Evolutionary conservation across 495 filamentous ascomycete genomes (phyloP).

Genomic region (Penicillium lividum): DNA sequence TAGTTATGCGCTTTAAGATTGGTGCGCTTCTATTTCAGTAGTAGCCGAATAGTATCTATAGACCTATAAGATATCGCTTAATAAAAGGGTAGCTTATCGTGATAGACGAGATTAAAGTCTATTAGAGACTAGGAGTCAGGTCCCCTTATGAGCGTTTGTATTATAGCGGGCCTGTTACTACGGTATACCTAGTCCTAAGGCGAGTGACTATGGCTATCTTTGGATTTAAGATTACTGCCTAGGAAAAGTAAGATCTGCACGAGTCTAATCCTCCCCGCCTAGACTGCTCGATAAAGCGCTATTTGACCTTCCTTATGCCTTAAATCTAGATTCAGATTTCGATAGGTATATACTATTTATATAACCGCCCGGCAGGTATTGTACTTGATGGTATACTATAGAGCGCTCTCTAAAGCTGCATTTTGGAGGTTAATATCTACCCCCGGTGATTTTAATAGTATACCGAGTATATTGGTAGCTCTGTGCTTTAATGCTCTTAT

Average conservation of each 20-base stretch:
- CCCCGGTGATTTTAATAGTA: slow-evolving; percentile 5
- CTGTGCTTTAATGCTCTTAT: slow-evolving; percentile 14
- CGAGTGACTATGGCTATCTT: slow-evolving; percentile 14
- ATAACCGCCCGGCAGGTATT: not conserved
- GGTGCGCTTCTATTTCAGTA: slow-evolving; percentile 9
- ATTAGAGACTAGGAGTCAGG: not conserved
- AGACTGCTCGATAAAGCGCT: slow-evolving; percentile 13
- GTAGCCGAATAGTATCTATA: slow-evolving; percentile 2
- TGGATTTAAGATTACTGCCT: slow-evolving; percentile 7
- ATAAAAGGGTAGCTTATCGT: slow-evolving; percentile 12
- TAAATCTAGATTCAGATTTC: slow-evolving; percentile 3
- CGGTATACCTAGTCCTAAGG: slow-evolving; percentile 5
- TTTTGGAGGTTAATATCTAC: slow-evolving; percentile 15
- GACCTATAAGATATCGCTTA: slow-evolving; percentile 14
- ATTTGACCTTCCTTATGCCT: slow-evolving; percentile 6
- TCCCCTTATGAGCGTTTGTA: not conserved
- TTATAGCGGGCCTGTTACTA: slow-evolving; percentile 7
- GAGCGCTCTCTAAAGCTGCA: slow-evolving; percentile 5
- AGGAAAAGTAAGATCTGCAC: slow-evolving; percentile 10
- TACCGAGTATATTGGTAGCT: not conserved
- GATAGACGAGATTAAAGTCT: slow-evolving; percentile 1
- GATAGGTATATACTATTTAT: not conserved
- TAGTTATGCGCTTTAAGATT: slow-evolving; percentile 5
- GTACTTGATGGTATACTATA: slow-evolving; percentile 17
- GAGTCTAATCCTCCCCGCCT: slow-evolving; percentile 7